Evolutionary conservation across 257 asterid species (phyloP).

Genomic region (Ballota nigra): DNA sequence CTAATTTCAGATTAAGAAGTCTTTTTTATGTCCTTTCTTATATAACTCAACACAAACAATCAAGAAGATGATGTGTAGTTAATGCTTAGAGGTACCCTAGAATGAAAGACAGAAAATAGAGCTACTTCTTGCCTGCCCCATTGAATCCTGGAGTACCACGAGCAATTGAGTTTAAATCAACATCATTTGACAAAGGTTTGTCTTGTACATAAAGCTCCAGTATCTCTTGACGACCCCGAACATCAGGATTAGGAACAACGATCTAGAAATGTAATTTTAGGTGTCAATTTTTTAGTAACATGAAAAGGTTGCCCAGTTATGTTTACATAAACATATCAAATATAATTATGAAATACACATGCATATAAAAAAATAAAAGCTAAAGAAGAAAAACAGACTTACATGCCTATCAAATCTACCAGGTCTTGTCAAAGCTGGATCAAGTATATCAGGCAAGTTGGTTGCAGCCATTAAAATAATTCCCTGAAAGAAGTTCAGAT

Average conservation of each 20-base stretch:
- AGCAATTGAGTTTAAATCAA: constrained; percentile 83
- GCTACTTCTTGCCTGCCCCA: constrained; percentile 75
- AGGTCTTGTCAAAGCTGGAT: constrained; percentile 97
- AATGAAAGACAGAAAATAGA: constrained; percentile 16
- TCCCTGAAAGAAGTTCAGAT: constrained; percentile 50
- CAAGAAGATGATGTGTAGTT: no score
- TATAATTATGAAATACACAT: neutral
- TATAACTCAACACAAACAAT: neutral
- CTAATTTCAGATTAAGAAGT: neutral
- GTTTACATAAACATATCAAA: neutral
- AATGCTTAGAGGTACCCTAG: constrained; percentile 6
- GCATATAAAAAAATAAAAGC: neutral
- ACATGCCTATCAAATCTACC: constrained; percentile 99
- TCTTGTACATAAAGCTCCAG: constrained; percentile 88
- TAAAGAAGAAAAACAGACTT: constrained; percentile 39
- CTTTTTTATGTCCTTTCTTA: neutral
- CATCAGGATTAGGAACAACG: constrained; percentile 89
- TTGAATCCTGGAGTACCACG: constrained; percentile 99
- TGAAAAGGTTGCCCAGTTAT: constrained; percentile 4
- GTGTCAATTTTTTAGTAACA: constrained; percentile 16
- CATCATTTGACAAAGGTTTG: constrained; percentile 82
- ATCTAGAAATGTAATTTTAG: constrained; percentile 45
- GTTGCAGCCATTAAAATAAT: constrained; percentile 97
- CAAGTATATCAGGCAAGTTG: constrained; percentile 95
- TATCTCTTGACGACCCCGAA: constrained; percentile 91